Conservation (phyloP, 192 early-diverging fungal species). For the Funneliformis mosseae region DNA sequence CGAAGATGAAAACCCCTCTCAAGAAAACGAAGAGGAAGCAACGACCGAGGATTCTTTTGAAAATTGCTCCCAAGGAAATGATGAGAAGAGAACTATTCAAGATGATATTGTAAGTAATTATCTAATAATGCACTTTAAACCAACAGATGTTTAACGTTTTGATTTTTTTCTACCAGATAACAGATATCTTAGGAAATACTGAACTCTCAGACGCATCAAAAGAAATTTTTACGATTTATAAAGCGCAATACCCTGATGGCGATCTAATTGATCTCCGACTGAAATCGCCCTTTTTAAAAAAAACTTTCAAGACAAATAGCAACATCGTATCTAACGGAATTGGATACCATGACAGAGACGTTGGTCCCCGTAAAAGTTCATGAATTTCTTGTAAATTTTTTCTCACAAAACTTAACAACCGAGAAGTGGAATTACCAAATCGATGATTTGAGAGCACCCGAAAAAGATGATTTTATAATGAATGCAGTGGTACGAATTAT, state of each 20-base stretch:
- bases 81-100: background rate
- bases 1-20: constrained; percentile 2
- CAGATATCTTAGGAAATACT: constrained; percentile 25
- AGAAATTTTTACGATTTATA: constrained; percentile 32
- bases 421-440: constrained; percentile 32
- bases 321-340: constrained; percentile 31
- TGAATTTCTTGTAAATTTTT: constrained; percentile 35
- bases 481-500: constrained; percentile 31
- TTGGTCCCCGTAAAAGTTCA: constrained; percentile 35
- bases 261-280: constrained; percentile 32
- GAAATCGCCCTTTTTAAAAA: constrained; percentile 34
- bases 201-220: constrained; percentile 18
- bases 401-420: constrained; percentile 34
- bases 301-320: constrained; percentile 33
- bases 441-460: constrained; percentile 25
- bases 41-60: constrained; percentile 14
- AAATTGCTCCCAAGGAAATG: constrained; percentile 1
- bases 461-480: constrained; percentile 32
- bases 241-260: constrained; percentile 19
- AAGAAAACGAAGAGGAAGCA: constrained; percentile 21
- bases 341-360: constrained; percentile 23
- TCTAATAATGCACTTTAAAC: constrained; percentile 20
- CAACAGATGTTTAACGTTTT: background rate
- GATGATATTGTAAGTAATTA: constrained; percentile 27
- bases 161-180: constrained; percentile 30